Evolutionary conservation across 2,329 filamentous ascomycete genomes (phyloP), one percentile per base, ranked within the genome.

Genomic region (Rachicladosporium sp.): DNA sequence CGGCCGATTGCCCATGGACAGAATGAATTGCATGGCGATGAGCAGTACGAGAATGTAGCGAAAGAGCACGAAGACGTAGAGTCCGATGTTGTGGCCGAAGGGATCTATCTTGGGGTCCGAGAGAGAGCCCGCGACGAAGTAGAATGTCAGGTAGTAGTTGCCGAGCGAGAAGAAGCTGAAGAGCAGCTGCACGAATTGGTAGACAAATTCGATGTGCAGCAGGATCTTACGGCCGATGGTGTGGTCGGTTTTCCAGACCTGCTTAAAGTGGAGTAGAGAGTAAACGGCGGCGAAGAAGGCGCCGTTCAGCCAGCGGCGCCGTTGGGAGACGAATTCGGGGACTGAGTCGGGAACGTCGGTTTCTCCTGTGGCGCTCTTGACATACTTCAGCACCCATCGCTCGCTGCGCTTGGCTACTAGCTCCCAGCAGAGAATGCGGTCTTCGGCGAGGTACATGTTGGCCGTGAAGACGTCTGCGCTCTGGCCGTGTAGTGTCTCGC

Each of bases 71-170:
- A 96, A 98, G 58, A 98, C 83, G 64, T 82, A 77, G 48, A 76
- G 76, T 36, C 84, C 89, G 47, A 93, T 80, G 46, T 78, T 73
- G 62, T 94, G 83, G 10, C 88, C 88, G 51, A 98, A 98, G 0
- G 93, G 93, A 60, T 98, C 91, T 48, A 93, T 69, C 19, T 68
- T 67, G 0, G 75, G 67, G 53, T 96, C 86, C 0, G 82, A 74
- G 10, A 98, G 72, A 31, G 88, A 93, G 33, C 91, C 91, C 13
- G 87, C 87, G 49, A 98, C 81, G 67, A 98, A 98, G 73, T 88
- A 98, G 66, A 98, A 98, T 42, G 88, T 93, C 38, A 98, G 78
- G 62, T 96, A 98, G 70, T 96, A 98, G 69, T 98, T 98, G 61
- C 89, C 67, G 50, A 98, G 77, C 8, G 89, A 94, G 68, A 98